A percentile compares a stretch with the other conserved stretches of the same genome.
Conservation (phyloP, 108 stramenopile species). For the Nitzschia sp. region DNA sequence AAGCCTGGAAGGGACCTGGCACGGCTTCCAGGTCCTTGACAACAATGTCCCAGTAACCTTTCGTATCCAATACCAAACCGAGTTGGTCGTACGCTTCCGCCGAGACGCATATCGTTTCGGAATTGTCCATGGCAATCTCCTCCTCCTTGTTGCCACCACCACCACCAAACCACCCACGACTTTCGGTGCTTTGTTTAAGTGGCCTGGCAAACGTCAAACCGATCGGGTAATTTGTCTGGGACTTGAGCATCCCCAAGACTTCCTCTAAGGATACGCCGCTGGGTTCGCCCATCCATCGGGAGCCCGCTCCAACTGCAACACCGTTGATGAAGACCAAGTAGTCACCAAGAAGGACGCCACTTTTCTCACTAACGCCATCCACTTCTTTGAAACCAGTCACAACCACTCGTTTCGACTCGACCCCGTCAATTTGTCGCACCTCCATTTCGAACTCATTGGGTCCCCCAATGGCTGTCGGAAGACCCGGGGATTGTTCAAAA, state of each 20-base stretch:
- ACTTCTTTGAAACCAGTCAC: slow-evolving; percentile 67
- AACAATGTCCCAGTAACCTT: slow-evolving; percentile 45
- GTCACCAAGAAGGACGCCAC: slow-evolving; percentile 80
- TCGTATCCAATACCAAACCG: slow-evolving; percentile 59
- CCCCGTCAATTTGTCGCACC: slow-evolving; percentile 39
- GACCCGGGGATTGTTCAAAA: slow-evolving; percentile 44
- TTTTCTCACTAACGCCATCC: slow-evolving; percentile 68
- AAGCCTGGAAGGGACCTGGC: slow-evolving; percentile 56
- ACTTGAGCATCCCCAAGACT: slow-evolving; percentile 57
- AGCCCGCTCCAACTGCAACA: slow-evolving; percentile 81
- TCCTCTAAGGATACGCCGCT: slow-evolving; percentile 43
- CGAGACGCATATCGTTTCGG: slow-evolving; percentile 67
- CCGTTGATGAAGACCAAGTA: slow-evolving; percentile 85
- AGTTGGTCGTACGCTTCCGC: slow-evolving; percentile 54
- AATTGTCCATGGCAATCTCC: slow-evolving; percentile 37
- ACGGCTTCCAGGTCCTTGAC: slow-evolving; percentile 72
- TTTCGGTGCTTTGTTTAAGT: slow-evolving; percentile 16
- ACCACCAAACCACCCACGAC: slow-evolving; percentile 30
- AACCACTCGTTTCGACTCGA: slow-evolving; percentile 48
- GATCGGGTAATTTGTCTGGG: slow-evolving; percentile 60
- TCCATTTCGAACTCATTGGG: slow-evolving; percentile 68
- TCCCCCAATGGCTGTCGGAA: slow-evolving; percentile 50
- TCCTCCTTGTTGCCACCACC: slow-evolving; percentile 1
- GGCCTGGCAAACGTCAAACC: slow-evolving; percentile 86
- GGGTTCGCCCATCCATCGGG: slow-evolving; percentile 53